These are phyloP conservation scores for Przewalskia tangutica DNA, from an alignment of 257 asterid genomes.

Conservation along the genomic window DNA sequence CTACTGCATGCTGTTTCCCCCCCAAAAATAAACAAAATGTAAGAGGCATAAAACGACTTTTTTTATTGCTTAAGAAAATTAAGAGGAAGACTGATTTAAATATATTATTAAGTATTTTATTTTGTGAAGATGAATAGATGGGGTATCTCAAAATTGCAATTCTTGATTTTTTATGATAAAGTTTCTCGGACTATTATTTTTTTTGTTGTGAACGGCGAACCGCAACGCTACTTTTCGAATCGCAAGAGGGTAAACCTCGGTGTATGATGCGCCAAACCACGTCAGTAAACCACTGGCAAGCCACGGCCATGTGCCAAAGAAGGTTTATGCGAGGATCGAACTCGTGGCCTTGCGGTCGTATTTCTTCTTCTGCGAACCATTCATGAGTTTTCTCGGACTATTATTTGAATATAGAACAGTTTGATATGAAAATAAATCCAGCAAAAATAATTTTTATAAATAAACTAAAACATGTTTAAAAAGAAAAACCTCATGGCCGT, in stretches of 20 bases:
- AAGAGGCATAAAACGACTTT: background rate
- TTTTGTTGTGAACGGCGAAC: too few relatives aligned
- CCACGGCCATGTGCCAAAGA: too few relatives aligned
- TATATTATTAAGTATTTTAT: background rate
- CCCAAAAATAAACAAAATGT: background rate
- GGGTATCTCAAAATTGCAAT: background rate
- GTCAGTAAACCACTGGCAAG: too few relatives aligned
- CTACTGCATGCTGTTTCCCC: constrained; percentile 73
- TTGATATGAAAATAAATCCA: background rate
- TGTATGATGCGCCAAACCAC: too few relatives aligned
- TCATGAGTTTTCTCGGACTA: too few relatives aligned
- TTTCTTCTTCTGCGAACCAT: too few relatives aligned
- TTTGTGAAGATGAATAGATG: background rate
- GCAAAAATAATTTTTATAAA: background rate
- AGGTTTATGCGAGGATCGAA: too few relatives aligned
- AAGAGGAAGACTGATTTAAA: background rate
- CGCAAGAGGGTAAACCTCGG: too few relatives aligned
- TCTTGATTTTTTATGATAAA: background rate
- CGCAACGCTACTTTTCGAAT: too few relatives aligned
- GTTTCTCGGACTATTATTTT: background rate
- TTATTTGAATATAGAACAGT: background rate
- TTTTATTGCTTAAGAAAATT: background rate
- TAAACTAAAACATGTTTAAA: background rate
- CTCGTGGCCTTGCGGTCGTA: too few relatives aligned
- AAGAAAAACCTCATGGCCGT: constrained; percentile 68